These are phyloP conservation scores for Phaeophleospora eucalypticola DNA, from an alignment of 2,329 filamentous ascomycete genomes.

Conservation along the genomic window DNA sequence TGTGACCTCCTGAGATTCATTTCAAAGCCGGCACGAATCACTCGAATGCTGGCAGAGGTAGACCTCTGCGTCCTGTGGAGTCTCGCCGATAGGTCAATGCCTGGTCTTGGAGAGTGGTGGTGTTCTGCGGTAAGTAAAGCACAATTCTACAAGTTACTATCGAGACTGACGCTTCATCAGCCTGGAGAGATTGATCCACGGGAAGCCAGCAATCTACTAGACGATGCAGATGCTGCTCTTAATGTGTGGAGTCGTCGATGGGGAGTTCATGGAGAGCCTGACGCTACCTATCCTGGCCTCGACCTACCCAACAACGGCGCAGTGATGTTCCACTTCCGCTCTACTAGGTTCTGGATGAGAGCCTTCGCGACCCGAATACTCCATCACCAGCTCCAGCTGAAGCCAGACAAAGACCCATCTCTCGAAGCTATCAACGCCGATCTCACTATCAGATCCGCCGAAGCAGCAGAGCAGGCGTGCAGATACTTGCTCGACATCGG, in stretches of 20 bases:
- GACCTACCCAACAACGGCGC: slow-evolving; percentile 4
- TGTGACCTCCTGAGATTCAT: slow-evolving; percentile 2
- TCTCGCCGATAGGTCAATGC: slow-evolving; percentile 1
- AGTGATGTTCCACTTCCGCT: slow-evolving; percentile 5
- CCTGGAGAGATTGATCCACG: slow-evolving; percentile 2
- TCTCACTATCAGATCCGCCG: slow-evolving; percentile 5
- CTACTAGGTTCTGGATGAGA: slow-evolving; percentile 5
- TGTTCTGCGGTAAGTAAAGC: too few species aligned
- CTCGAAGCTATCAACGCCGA: slow-evolving; percentile 1
- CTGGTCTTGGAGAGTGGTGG: slow-evolving; percentile 6
- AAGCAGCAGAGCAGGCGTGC: slow-evolving; percentile 5
- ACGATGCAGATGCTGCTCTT: slow-evolving; percentile 8
- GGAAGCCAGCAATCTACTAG: slow-evolving; percentile 3
- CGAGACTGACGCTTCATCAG: too few species aligned
- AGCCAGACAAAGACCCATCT: too few species aligned
- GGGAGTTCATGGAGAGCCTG: slow-evolving; percentile 7
- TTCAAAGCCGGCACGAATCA: slow-evolving; percentile 3
- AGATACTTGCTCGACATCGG: slow-evolving; percentile 5
- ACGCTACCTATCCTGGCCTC: slow-evolving; percentile 7
- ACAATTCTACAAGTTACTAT: too few species aligned
- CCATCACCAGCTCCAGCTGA: not conserved
- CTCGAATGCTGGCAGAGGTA: slow-evolving; percentile 6
- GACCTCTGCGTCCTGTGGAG: slow-evolving; percentile 9
- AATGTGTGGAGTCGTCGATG: slow-evolving; percentile 7
- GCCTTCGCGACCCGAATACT: slow-evolving; percentile 5